These are phyloP conservation scores for Phytophthora hybrid DNA, from an alignment of 352 stramenopile species.

Conservation along the genomic window DNA sequence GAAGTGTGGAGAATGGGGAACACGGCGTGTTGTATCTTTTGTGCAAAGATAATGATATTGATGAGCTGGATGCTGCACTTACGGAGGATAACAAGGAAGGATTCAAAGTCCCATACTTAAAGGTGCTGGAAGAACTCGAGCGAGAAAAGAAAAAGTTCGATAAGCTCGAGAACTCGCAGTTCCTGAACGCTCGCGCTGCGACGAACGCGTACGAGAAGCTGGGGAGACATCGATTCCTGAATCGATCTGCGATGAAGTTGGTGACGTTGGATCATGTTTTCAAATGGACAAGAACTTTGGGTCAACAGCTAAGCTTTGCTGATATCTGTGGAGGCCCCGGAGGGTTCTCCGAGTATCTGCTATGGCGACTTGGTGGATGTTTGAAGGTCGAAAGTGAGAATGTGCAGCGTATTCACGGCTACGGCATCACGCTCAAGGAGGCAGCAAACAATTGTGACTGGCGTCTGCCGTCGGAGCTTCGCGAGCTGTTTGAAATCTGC, in stretches of 20 bases:
- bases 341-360: slow-evolving; percentile 84
- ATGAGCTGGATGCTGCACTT: slow-evolving; percentile 19
- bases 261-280: slow-evolving; percentile 79
- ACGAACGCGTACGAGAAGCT: slow-evolving; percentile 71
- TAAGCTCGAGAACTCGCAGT: slow-evolving; percentile 39
- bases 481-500: slow-evolving; percentile 52
- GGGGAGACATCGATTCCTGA: slow-evolving; percentile 72
- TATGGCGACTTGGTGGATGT: slow-evolving; percentile 48
- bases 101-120: slow-evolving; percentile 12
- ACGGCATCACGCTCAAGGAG: slow-evolving; percentile 72
- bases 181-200: slow-evolving; percentile 47
- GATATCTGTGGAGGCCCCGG: slow-evolving; percentile 83
- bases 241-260: slow-evolving; percentile 87
- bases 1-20: slow-evolving; percentile 22
- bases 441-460: slow-evolving; percentile 60
- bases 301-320: slow-evolving; percentile 59
- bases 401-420: slow-evolving; percentile 40
- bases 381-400: background rate
- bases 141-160: slow-evolving; percentile 55
- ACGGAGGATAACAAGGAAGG: background rate
- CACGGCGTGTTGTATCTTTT: slow-evolving; percentile 50
- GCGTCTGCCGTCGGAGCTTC: slow-evolving; percentile 30
- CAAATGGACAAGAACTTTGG: slow-evolving; percentile 41
- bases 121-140: slow-evolving; percentile 48
- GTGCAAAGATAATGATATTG: slow-evolving; percentile 8